Conservation (phyloP, 2,329 filamentous ascomycete species). For the Penicillium sp. region DNA sequence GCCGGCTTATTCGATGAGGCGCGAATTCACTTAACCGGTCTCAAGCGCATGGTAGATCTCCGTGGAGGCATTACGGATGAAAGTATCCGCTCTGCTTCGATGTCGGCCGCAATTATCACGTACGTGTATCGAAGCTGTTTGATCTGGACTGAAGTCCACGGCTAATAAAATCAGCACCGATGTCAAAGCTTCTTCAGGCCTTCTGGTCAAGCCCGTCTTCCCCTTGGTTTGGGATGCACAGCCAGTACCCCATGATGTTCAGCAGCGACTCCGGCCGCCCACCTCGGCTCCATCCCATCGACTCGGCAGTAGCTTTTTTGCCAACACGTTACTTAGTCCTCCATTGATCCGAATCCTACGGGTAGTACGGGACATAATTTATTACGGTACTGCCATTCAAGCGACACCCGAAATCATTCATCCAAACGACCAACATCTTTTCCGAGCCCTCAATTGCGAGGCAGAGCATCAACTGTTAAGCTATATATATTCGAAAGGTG, state of each 20-base stretch:
- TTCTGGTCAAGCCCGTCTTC: slow-evolving; percentile 36
- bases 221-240: slow-evolving; percentile 34
- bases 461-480: slow-evolving; percentile 40
- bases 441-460: slow-evolving; percentile 35
- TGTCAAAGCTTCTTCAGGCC: slow-evolving; percentile 34
- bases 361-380: slow-evolving; percentile 32
- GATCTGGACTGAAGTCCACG: not conserved
- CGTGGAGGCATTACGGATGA: slow-evolving; percentile 33
- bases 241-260: slow-evolving; percentile 27
- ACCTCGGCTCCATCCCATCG: slow-evolving; percentile 23
- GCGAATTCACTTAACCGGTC: slow-evolving; percentile 38
- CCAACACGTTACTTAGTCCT: slow-evolving; percentile 30
- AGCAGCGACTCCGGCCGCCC: slow-evolving; percentile 30
- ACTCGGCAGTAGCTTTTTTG: slow-evolving; percentile 28
- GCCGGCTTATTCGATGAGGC: slow-evolving; percentile 40
- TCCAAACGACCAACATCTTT: slow-evolving; percentile 30
- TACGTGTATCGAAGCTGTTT: slow-evolving; percentile 12
- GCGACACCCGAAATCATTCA: slow-evolving; percentile 21
- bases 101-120: slow-evolving; percentile 31
- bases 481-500: slow-evolving; percentile 33
- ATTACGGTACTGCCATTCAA: slow-evolving; percentile 31
- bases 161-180: slow-evolving; percentile 29
- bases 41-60: slow-evolving; percentile 39
- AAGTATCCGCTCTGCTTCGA: slow-evolving; percentile 24
- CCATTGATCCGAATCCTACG: slow-evolving; percentile 27